These are phyloP conservation scores for Cordyceps cateniannulata DNA, from an alignment of 2,329 filamentous ascomycete genomes.

Conservation along the genomic window DNA sequence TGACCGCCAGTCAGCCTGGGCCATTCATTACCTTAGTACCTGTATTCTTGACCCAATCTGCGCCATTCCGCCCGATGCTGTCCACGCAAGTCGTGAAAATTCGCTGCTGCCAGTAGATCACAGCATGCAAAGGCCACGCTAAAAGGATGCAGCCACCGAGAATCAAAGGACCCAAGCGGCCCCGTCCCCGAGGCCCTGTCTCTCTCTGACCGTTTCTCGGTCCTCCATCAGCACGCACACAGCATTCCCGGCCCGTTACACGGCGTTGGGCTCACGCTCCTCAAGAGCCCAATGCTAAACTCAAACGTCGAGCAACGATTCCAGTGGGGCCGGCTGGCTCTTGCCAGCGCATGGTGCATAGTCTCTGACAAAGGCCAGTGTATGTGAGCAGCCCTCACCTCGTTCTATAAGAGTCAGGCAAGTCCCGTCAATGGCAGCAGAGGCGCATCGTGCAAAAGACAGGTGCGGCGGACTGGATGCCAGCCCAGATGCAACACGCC, in stretches of 20 bases:
- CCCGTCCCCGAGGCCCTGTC: neutral
- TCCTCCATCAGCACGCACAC: neutral
- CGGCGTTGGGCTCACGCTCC: slow-evolving; percentile 5
- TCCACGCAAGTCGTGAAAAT: neutral
- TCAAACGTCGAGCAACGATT: neutral
- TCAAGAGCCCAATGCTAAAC: slow-evolving; percentile 1
- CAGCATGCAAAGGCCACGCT: neutral
- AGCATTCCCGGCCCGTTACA: neutral
- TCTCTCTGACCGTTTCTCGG: neutral
- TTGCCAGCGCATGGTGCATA: slow-evolving; percentile 11
- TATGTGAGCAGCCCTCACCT: neutral
- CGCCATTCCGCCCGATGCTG: neutral
- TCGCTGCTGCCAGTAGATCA: neutral
- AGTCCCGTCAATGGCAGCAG: neutral
- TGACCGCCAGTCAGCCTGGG: neutral
- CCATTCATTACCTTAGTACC: neutral
- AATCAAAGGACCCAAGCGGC: neutral
- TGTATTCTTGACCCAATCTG: neutral
- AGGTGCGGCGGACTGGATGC: neutral
- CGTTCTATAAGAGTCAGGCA: slow-evolving; percentile 3
- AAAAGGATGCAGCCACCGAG: neutral
- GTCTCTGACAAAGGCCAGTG: neutral
- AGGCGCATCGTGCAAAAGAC: neutral
- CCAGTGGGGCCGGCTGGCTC: neutral
- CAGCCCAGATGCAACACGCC: neutral